These are phyloP conservation scores for Yamagishiella unicocca DNA, from an alignment of 139 green algal genomes.

Conservation along the genomic window DNA sequence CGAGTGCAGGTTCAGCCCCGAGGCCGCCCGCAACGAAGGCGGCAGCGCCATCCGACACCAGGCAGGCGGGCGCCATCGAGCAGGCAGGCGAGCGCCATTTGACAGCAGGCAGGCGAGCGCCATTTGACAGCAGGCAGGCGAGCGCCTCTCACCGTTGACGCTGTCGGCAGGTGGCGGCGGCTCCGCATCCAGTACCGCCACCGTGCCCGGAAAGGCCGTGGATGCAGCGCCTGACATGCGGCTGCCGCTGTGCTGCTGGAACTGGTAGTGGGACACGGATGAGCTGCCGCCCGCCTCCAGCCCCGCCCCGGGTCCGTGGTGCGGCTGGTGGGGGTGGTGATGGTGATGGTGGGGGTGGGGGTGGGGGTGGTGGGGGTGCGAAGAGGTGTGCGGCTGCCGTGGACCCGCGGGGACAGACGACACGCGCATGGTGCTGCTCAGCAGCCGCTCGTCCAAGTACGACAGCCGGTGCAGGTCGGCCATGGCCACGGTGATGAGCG, in stretches of 20 bases:
- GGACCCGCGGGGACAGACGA: neutral
- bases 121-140: neutral
- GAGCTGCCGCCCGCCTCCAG: neutral
- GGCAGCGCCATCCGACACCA: too few relatives aligned
- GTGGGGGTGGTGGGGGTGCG: neutral
- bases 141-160: neutral
- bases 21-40: too few relatives aligned
- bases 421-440: conserved; percentile 3
- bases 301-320: too few relatives aligned
- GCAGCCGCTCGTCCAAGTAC: conserved; percentile 36
- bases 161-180: neutral
- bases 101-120: neutral
- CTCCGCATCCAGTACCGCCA: conserved; percentile 36
- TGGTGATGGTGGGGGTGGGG: neutral
- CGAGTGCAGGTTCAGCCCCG: too few relatives aligned
- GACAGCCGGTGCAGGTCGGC: conserved; percentile 68
- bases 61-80: too few relatives aligned
- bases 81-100: too few relatives aligned
- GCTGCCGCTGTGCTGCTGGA: neutral
- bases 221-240: neutral
- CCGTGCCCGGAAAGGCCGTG: conserved; percentile 10
- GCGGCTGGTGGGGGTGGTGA: neutral
- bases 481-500: conserved; percentile 63
- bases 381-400: neutral
- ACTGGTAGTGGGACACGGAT: neutral